Evolutionary conservation across 129 eudicot species (phyloP), one percentile per base, ranked within the genome.

Genomic region (Smallanthus sonchifolius): DNA sequence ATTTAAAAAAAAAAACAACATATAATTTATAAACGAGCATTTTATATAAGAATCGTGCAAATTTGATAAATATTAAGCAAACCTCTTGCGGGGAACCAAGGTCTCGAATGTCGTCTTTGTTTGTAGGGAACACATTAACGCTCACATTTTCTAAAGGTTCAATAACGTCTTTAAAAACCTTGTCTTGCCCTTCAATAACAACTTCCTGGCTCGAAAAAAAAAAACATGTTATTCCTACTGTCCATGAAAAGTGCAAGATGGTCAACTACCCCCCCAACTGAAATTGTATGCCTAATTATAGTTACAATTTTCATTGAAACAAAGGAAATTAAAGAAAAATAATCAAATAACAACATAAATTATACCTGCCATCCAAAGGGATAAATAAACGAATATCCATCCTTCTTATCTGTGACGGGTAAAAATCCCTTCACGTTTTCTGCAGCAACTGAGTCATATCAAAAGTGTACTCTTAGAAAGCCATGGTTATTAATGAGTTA

Each of bases 321-420:
- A 6, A 10, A 34, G n/a, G 34, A 49, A 52, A 6, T 65, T 55
- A 30, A 67, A 76, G 38, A 42, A 32, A 54, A 52, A 54, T 3
- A 45, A 45, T 24, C 3, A 67, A 55, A 67, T 20, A 65, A 45
- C 15, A 51, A 36, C 35, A 76, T n/a, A 10, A 34, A 35, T 35
- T 34, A 24, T 60, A 91, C 99, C 97, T 95, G 99, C 96, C 99
- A 95, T 36, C 99, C 99, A 64, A 95, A 95, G 66, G 99, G 99
- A 81, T 95, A 95, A 19, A 88, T 36, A 65, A 95, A 85, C 44
- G 88, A 77, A 75, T 95, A 95, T 52, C 97, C 97, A 81, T 95
- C 99, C 66, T 62, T 85, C 82, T 88, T 86, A 79, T 95, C 99
- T 0, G 90, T 88, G 78, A 91, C 94, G 0, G 84, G 75, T 72